Base-by-base conservation (phyloP, 2,329 filamentous ascomycete species). In the Ascosphaera apis region DNA sequence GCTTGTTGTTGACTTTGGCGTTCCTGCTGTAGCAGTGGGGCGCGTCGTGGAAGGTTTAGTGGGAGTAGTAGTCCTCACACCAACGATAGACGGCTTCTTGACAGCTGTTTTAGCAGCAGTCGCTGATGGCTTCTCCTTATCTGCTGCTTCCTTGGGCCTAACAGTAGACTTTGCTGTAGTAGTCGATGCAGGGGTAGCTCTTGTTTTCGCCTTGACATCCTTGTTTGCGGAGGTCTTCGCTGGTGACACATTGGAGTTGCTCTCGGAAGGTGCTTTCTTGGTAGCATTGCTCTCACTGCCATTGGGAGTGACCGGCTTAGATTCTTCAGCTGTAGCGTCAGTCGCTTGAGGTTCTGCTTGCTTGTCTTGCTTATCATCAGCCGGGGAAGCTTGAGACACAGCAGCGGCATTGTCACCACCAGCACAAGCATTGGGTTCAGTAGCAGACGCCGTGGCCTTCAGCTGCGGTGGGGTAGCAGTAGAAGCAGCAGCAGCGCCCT, bases 1-100 rank as follows among this genome's bases (percentile, higher is more conserved):
- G n/a, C 48, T 47, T 3, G 45, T 38, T 19, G 45, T 43, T 16
- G 48, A 47, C n/a, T 45, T 18, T 39, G 47, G 47, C 39, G 49
- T 50, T 5, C 42, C 42, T 17, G 50, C 34, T 6, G 47, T 41
- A 27, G 43, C 38, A 27, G 42, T 41, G 15, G 31, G 28, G 15
- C 27, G 18, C 4, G 39, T 21, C 16, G 17, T 33, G 17, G 37
- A 21, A 15, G 30, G 16, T 39, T 37, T 41, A 3, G 44, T 43
- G 18, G 44, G 39, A 17, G 43, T 35, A 9, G 37, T 45, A 17
- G 43, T 43, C 27, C 38, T 45, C 34, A 44, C 43, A 23, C 42
- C 43, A 23, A 44, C 27, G 11, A 40, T 40, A 6, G 44, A 44
- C 19, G 42, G 37, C 38, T 43, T 50, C 11, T 11, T 25, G 11